phyloP scores from a whole-genome alignment of 306 rosid species.

The Hippophae tibetana region DNA sequence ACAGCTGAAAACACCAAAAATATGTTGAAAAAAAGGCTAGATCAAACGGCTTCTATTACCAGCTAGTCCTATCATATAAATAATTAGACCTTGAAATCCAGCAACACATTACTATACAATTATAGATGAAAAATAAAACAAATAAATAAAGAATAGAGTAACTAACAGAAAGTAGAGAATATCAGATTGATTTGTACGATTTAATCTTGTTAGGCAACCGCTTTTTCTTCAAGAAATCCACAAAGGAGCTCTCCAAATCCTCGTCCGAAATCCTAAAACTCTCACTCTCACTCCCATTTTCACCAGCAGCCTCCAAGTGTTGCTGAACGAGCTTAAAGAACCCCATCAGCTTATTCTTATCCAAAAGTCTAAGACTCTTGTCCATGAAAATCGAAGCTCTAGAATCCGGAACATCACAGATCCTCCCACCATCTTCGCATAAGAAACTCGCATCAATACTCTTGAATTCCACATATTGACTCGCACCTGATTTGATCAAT shows the following conservation, averaged over 20 bases:
- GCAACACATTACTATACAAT: no score
- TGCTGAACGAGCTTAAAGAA: slow-evolving; percentile 85
- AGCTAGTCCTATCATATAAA: no score
- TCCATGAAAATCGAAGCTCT: slow-evolving; percentile 82
- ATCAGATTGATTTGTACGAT: slow-evolving; percentile 50
- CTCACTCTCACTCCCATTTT: slow-evolving; percentile 17
- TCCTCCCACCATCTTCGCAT: slow-evolving; percentile 39
- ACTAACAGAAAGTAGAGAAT: slow-evolving; percentile 32
- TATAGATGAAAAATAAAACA: not conserved
- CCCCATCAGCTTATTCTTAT: slow-evolving; percentile 76
- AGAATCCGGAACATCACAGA: slow-evolving; percentile 70
- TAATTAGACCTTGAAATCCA: no score
- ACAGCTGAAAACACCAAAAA: no score
- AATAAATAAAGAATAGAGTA: slow-evolving; percentile 27
- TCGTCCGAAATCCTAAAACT: slow-evolving; percentile 45
- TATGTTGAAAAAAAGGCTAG: no score
- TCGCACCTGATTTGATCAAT: slow-evolving; percentile 46
- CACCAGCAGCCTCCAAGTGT: slow-evolving; percentile 33
- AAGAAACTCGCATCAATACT: slow-evolving; percentile 55
- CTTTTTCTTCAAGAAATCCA: slow-evolving; percentile 54
- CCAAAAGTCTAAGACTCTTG: slow-evolving; percentile 53
- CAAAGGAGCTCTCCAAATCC: slow-evolving; percentile 71
- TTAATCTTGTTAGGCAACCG: slow-evolving; percentile 73
- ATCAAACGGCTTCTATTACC: no score
- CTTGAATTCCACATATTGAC: slow-evolving; percentile 62